Evolutionary conservation across 441 rosid species (phyloP).

Genomic region (Erodium texanum): DNA sequence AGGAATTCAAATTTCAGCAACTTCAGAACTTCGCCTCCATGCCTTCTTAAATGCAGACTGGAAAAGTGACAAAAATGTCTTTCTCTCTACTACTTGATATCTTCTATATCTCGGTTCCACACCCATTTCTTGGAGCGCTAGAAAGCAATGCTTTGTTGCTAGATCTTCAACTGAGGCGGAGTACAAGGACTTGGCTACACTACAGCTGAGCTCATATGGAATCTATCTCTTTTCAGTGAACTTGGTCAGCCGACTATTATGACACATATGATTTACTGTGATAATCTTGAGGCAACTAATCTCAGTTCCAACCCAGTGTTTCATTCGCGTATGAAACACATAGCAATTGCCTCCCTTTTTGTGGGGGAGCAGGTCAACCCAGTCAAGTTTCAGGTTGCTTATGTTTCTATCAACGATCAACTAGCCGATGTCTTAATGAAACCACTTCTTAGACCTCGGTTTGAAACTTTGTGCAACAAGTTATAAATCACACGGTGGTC

Average conservation of each 20-base stretch:
- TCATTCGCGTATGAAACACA: conserved; percentile 1
- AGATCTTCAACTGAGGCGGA: conserved; percentile 1
- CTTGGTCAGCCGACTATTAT: neutral
- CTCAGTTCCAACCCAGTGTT: neutral
- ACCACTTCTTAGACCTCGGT: neutral
- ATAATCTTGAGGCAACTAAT: neutral
- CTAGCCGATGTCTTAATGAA: neutral
- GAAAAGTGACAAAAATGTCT: neutral
- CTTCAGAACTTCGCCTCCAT: neutral
- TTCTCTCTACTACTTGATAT: neutral
- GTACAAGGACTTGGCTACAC: neutral
- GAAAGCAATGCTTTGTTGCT: neutral
- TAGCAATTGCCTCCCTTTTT: conserved; percentile 6
- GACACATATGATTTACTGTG: neutral
- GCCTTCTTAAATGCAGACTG: neutral
- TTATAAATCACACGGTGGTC: too few species aligned
- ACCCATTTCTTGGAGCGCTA: neutral
- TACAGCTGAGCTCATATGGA: neutral
- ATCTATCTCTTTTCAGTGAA: neutral
- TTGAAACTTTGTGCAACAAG: too few species aligned
- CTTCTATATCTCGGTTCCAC: neutral
- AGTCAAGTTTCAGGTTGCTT: neutral
- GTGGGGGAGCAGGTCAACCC: neutral
- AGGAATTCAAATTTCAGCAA: neutral
- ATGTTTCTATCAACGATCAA: neutral